Evolutionary conservation across 352 stramenopile genomes (phyloP).

Genomic region (Globisporangium parvum): DNA sequence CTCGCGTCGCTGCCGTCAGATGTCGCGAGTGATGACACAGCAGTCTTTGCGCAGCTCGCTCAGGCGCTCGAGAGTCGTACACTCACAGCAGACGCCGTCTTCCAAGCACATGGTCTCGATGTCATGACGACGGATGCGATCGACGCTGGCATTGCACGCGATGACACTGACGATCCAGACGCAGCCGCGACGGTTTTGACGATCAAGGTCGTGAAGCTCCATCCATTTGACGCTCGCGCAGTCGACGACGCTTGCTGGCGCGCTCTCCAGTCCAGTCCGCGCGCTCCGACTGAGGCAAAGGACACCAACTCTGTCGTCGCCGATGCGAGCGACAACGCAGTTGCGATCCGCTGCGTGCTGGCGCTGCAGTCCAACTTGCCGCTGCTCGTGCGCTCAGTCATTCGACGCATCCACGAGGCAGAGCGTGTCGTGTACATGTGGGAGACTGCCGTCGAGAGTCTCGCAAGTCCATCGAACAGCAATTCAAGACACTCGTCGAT

Average conservation of each 20-base stretch:
- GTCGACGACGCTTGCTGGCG: slow-evolving; percentile 3
- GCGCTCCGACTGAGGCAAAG: neutral
- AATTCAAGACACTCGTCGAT: neutral
- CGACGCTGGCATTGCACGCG: neutral
- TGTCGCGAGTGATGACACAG: neutral
- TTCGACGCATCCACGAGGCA: neutral
- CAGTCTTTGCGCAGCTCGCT: slow-evolving; percentile 2
- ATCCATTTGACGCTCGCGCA: slow-evolving; percentile 5
- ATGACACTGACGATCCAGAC: neutral
- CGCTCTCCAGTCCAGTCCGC: neutral
- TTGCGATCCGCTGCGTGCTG: neutral
- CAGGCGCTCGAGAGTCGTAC: neutral
- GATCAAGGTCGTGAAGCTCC: slow-evolving; percentile 5
- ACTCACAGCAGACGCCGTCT: neutral
- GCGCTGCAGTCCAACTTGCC: neutral
- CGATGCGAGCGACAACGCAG: neutral
- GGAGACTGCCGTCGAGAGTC: slow-evolving; percentile 1
- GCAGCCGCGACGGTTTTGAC: neutral
- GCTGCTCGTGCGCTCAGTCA: neutral
- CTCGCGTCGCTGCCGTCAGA: neutral
- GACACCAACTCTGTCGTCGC: neutral
- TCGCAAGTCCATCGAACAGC: neutral
- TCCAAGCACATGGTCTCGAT: neutral
- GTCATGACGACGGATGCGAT: neutral
- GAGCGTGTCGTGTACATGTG: slow-evolving; percentile 3